Evolutionary conservation across 1,139 yeast species (phyloP), one percentile per base, ranked within the genome.

Genomic region (Suhomyces yuchorum): DNA sequence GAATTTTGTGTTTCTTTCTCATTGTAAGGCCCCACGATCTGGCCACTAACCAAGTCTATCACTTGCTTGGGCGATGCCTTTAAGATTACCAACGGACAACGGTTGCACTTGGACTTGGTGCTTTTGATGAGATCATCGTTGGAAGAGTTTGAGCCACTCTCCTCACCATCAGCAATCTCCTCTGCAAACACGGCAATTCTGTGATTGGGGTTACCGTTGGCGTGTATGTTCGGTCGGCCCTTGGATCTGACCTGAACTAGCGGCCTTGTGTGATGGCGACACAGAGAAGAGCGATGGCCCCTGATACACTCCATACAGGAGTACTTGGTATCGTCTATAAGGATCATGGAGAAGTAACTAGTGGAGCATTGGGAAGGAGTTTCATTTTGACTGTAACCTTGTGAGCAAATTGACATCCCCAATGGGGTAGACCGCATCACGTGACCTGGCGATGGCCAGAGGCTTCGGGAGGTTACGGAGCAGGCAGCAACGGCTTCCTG

Each of bases 231-330:
- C 0, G 97, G 97, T 43, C 98, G 71, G 0, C 98, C 98, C 51
- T 96, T 80, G 32, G 89, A 81, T 37, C 97, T 75, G n/a, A 92
- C 97, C 57, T 89, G 90, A 18, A 90, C 82, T 35, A 92, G 71
- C 32, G 95, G 91, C 43, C 97, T 75, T 44, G 80, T 75, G 41
- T 87, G 82, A 65, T 93, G 99, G 50, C 81, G 81, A 65, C 99
- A 93, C 48, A 85, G 82, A 3, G 95, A 84, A 3, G 97, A 87
- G 39, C 99, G 70, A 63, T 93, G 99, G 18, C 98, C 98, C 39
- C 97, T 75, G 36, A 93, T 90, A 63, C 99, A 93, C 59, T 85
- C 86, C 51, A 84, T 80, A 65, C 97, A 93, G n/a, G 97, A 91
- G 64, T 88, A 88, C 61, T 93, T 89, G 58, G 81, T 86, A 37